Evolutionary conservation across 1,284 basidiomycete species (phyloP).

Genomic region (Papiliotrema flavescens): DNA sequence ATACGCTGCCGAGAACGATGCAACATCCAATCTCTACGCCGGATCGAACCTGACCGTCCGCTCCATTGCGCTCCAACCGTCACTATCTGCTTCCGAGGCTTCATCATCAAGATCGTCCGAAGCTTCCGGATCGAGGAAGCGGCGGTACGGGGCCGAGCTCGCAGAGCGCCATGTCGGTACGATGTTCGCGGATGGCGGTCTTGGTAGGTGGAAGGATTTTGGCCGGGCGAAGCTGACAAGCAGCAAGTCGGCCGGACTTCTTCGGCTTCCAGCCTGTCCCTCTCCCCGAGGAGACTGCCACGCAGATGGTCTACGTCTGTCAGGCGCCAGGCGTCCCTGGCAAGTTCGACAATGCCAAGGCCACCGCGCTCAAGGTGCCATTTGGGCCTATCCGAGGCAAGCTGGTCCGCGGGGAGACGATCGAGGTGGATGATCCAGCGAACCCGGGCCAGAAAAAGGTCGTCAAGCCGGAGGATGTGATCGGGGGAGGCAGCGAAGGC

Average conservation of each 20-base stretch:
- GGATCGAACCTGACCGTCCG: slow-evolving; percentile 27
- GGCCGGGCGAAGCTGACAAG: not conserved
- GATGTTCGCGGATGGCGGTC: not conserved
- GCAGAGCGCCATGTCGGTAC: not conserved
- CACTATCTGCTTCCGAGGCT: not conserved
- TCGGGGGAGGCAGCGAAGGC: slow-evolving; percentile 42
- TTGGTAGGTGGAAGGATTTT: not conserved
- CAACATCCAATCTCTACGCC: slow-evolving; percentile 17
- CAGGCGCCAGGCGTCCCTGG: slow-evolving; percentile 75
- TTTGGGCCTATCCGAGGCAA: slow-evolving; percentile 54
- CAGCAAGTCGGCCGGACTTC: slow-evolving; percentile 11
- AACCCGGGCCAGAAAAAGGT: slow-evolving; percentile 57
- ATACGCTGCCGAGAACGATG: not conserved
- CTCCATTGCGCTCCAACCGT: slow-evolving; percentile 17
- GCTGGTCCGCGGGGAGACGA: slow-evolving; percentile 49
- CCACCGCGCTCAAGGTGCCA: slow-evolving; percentile 63
- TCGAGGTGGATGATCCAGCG: slow-evolving; percentile 47
- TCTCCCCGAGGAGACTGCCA: slow-evolving; percentile 22
- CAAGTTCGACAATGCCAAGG: slow-evolving; percentile 74
- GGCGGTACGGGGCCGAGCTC: not conserved
- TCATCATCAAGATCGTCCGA: not conserved
- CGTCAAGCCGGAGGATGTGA: slow-evolving; percentile 48
- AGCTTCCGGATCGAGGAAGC: not conserved
- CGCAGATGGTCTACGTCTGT: slow-evolving; percentile 60
- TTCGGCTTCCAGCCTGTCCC: slow-evolving; percentile 26